These are phyloP conservation scores for Oryza meyeriana DNA, from an alignment of 176 grass and related monocot species.

Conservation along the genomic window DNA sequence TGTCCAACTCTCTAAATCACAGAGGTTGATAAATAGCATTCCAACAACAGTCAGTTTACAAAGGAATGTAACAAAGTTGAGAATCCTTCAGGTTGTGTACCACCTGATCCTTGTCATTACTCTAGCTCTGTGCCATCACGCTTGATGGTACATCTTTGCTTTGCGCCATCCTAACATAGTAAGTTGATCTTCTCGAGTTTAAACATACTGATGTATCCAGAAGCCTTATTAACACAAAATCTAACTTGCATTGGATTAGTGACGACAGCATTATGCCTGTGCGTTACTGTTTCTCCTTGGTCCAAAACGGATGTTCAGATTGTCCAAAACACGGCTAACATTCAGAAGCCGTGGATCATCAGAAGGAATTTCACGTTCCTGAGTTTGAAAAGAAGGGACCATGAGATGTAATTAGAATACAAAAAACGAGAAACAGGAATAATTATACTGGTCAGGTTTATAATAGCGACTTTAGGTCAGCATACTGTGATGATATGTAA, in stretches of 20 bases:
- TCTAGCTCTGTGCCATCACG: not conserved
- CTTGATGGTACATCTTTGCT: not conserved
- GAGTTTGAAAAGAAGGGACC: conserved; percentile 9
- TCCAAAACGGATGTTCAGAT: conserved; percentile 47
- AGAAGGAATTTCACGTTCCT: conserved; percentile 85
- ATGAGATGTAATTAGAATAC: not conserved
- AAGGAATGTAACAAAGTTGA: not conserved
- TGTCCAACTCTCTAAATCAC: not conserved
- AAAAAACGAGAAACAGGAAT: not conserved
- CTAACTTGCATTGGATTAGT: not conserved
- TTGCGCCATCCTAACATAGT: not conserved
- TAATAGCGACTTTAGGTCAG: not conserved
- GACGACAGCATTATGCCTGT: not conserved
- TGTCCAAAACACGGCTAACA: conserved; percentile 56
- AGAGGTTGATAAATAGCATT: not conserved
- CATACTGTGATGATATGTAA: not conserved
- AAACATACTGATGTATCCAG: not conserved
- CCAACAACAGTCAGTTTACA: not conserved
- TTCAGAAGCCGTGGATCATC: conserved; percentile 78
- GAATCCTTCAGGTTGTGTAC: not conserved
- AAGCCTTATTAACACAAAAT: conserved; percentile 1
- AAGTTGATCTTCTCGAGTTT: not conserved
- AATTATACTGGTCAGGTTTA: not conserved
- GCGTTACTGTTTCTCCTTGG: conserved; percentile 54
- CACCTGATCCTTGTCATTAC: not conserved